Base-by-base conservation (phyloP, 2,329 filamentous ascomycete genomes). In the Akanthomyces lecanii region DNA sequence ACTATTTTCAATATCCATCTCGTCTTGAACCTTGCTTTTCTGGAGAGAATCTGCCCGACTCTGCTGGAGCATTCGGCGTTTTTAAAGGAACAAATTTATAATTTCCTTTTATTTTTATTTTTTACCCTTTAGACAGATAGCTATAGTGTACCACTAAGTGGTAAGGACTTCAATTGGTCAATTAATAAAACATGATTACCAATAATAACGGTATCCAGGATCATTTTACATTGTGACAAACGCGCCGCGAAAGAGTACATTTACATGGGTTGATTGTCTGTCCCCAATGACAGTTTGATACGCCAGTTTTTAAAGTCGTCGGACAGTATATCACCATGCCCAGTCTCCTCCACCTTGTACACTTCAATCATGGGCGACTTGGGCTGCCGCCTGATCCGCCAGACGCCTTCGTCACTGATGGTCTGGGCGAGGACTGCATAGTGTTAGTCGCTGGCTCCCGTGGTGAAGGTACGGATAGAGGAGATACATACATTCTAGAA, bases 261-360 rank as follows among this genome's bases (percentile, higher is more conserved):
- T 12, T 45, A 61, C 36, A 16, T 14, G 4, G 38, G 30, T 25
- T 61, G 40, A 62, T 6, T 58, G 25, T 28, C 54, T 28, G 62
- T 38, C 2, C 55, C 71, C 61, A 82, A 68, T 1, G 75, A 75
- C 28, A 85, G 72, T 70, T 85, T 85, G 66, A 85, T 86, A 57
- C 84, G 79, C 89, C 91, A 96, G 65, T 88, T 83, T 69, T 90
- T 82, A 71, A 97, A 97, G 16, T 90, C 85, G 25, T 88, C 83
- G 3, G 89, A 90, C 47, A 97, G 77, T 55, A 97, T 91, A 28
- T 84, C 81, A 0, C 91, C 92, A 66, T 90, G 86, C 0, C 91
- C 91, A 1, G 84, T 85, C 66, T 92, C 89, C 68, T 91, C 85
- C 5, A 92, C 77, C 70, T 84, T 87, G 74, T 85, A 89, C 0